Evolutionary conservation across 2,329 filamentous ascomycete genomes (phyloP).

Genomic region (Curvularia sp.): DNA sequence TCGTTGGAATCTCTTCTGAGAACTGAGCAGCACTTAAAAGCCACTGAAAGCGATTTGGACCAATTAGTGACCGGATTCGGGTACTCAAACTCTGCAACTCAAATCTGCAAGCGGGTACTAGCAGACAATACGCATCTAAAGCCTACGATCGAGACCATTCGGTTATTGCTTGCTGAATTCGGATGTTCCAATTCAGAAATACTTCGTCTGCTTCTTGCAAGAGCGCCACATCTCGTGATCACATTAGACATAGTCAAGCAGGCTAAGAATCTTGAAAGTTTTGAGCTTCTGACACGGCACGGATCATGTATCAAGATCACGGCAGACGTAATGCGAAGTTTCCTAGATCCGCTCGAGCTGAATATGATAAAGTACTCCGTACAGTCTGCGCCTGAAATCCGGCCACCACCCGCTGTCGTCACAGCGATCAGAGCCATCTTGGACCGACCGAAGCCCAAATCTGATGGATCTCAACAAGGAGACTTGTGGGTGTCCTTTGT

Average conservation of each 20-base stretch:
- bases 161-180: not conserved
- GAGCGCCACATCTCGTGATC: not conserved
- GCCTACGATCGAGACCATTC: not conserved
- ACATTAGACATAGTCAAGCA: not conserved
- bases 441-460: not conserved
- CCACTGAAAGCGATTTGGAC: not conserved
- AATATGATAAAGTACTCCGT: not conserved
- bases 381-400: not conserved
- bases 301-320: not conserved
- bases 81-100: not conserved
- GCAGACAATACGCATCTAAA: not conserved
- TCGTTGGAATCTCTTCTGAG: not conserved
- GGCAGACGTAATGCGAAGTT: not conserved
- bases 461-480: not conserved
- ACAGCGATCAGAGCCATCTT: not conserved
- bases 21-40: not conserved
- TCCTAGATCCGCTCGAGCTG: not conserved
- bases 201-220: not conserved
- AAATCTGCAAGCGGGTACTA: not conserved
- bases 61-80: not conserved
- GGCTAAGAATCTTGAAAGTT: not conserved
- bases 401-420: not conserved
- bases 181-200: not conserved
- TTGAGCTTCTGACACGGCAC: not conserved
- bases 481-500: not conserved